A percentile compares a stretch with the other conserved stretches of the same genome.
Evolutionary conservation across 2,329 filamentous ascomycete species (phyloP).

Genomic region (Passalora sequoiae): DNA sequence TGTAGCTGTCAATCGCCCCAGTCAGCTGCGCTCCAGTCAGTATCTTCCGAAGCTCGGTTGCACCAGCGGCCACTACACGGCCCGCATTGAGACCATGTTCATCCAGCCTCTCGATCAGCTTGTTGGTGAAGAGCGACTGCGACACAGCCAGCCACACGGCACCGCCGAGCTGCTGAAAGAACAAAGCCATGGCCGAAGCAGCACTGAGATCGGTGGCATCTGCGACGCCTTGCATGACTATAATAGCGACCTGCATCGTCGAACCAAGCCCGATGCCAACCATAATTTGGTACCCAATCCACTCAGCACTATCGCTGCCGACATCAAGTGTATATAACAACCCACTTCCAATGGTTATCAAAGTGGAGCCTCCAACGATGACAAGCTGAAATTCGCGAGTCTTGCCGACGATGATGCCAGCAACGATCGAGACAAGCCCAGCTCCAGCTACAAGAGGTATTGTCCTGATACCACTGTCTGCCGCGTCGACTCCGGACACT

Average conservation of each 20-base stretch:
- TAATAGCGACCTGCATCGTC: conserved; percentile 36
- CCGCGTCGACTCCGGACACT: conserved; percentile 40
- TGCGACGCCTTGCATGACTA: too few species aligned
- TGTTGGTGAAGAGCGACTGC: too few species aligned
- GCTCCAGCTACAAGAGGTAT: conserved; percentile 34
- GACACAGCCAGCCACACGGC: too few species aligned
- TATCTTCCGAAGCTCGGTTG: too few species aligned
- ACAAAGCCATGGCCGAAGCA: too few species aligned
- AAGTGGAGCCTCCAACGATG: conserved; percentile 17
- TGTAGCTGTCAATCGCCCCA: too few species aligned
- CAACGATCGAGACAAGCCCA: conserved; percentile 38
- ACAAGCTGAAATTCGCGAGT: conserved; percentile 39
- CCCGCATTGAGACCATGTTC: too few species aligned
- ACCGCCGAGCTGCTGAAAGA: too few species aligned
- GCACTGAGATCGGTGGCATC: too few species aligned
- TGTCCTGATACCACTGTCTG: conserved; percentile 43
- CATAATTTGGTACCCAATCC: conserved; percentile 48
- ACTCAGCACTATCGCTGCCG: conserved; percentile 35
- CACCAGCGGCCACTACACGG: too few species aligned
- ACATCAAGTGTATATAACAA: conserved; percentile 40
- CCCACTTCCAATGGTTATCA: conserved; percentile 28
- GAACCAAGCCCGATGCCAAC: conserved; percentile 42
- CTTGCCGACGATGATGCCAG: conserved; percentile 35
- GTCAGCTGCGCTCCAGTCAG: too few species aligned
- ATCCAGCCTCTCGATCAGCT: too few species aligned